Evolutionary conservation across 2,329 filamentous ascomycete species (phyloP), one percentile per base, ranked within the genome.

Genomic region (Xylariaceae sp.): DNA sequence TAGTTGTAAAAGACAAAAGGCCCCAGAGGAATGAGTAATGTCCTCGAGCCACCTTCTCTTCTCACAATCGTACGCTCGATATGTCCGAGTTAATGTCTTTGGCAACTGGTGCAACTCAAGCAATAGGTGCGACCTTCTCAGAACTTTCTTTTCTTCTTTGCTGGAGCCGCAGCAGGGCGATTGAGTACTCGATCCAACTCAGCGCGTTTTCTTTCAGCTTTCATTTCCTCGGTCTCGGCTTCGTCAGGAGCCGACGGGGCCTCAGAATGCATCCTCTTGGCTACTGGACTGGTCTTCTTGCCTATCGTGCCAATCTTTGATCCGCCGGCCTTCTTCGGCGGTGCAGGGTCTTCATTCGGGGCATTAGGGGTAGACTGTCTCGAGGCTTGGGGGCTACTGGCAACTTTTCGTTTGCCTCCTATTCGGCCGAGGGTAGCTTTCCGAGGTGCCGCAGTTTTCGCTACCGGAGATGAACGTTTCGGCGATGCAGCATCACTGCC

Each of bases 121-220:
- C 18, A 2, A 23, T 10, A 23, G 3, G 11, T 17, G 11, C 9
- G 13, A 49, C 47, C n/a, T 2, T 2, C 45, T 70, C 68, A 85
- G 62, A 84, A 84, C 54, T 76, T 80, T 49, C 82, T 74, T 71
- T 82, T 84, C 74, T 85, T 85, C 70, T 78, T 82, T 5, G 73
- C 75, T 3, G 82, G 82, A 1, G 76, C 76, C 0, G 78, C 75
- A 2, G 76, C 76, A 66, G 80, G 81, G 60, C 69, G 77, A 63
- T 82, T 77, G 11, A 82, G 70, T 42, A 84, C 79, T 58, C 72
- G 75, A 57, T 80, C 77, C 34, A 82, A 70, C 64, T 84, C 80
- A n/a, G 76, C 74, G 53, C 81, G 75, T 61, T 77, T 80, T 42
- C 79, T 73, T 59, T 82, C 77, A 2, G 80, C 80, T 58, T 75